phyloP scores from a whole-genome alignment of 805 yeast species.

The Myxozyma melibiosi region DNA sequence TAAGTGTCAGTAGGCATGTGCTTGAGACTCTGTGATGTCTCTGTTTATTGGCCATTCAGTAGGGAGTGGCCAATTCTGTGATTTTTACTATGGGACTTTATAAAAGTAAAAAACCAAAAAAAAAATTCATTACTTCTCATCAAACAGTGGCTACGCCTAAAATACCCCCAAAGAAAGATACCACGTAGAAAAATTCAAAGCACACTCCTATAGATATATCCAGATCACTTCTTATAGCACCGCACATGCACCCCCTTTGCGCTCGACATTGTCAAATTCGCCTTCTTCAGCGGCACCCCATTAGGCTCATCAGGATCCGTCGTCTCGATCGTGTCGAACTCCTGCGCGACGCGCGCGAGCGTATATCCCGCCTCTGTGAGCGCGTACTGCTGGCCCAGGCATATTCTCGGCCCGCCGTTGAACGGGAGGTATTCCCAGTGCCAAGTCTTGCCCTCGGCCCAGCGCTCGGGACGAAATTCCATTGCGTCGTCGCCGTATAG shows the following conservation, averaged over 20 bases:
- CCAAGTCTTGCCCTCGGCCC: slow-evolving; percentile 46
- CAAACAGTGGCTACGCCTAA: no score
- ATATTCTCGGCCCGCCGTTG: slow-evolving; percentile 59
- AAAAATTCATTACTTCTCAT: no score
- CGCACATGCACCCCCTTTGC: slow-evolving; percentile 19
- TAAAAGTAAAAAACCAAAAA: no score
- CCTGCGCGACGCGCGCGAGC: slow-evolving; percentile 45
- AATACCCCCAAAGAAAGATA: no score
- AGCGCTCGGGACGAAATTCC: slow-evolving; percentile 54
- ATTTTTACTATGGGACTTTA: no score
- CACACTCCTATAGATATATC: no score
- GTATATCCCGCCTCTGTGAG: slow-evolving; percentile 55
- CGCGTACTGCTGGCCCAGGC: slow-evolving; percentile 60
- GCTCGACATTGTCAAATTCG: slow-evolving; percentile 19
- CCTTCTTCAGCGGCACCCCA: slow-evolving; percentile 16
- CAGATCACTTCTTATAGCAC: slow-evolving; percentile 8
- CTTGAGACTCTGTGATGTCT: no score
- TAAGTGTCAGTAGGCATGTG: no score
- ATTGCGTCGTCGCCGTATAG: slow-evolving; percentile 51
- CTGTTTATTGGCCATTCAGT: no score
- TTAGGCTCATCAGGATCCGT: slow-evolving; percentile 13
- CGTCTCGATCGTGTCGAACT: slow-evolving; percentile 36
- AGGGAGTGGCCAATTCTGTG: no score
- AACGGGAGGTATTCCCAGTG: slow-evolving; percentile 57
- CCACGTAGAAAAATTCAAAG: no score